Percentiles rank a stretch among this genome's conserved stretches.
phyloP scores from a whole-genome alignment of 306 rosid genomes.

The Prosopis cineraria region DNA sequence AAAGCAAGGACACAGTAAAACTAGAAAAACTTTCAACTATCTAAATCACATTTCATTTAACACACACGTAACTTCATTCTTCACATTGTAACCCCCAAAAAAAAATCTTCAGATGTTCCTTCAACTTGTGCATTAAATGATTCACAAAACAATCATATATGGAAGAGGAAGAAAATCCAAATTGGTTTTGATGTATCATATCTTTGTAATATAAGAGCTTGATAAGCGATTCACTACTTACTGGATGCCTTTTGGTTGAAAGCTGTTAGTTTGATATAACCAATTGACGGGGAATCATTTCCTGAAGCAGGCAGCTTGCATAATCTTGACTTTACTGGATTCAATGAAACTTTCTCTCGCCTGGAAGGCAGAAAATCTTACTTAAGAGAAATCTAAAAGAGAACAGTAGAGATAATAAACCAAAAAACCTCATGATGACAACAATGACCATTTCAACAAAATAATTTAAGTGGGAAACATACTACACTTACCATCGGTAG shows the following conservation, averaged over 20 bases:
- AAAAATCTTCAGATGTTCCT: neutral
- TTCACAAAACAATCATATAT: neutral
- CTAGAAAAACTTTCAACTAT: conserved; percentile 21
- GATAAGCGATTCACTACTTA: conserved; percentile 37
- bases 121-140: too few species aligned
- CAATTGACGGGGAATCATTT: conserved; percentile 67
- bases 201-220: neutral
- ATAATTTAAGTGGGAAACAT: conserved; percentile 19
- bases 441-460: neutral
- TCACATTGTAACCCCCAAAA: neutral
- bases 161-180: conserved; percentile 14
- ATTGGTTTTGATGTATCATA: conserved; percentile 5
- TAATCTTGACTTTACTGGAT: conserved; percentile 90
- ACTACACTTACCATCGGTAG: neutral
- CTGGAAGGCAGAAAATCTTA: conserved; percentile 49
- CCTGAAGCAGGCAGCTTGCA: conserved; percentile 76
- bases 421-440: conserved; percentile 6
- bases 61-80: neutral
- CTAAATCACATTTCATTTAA: neutral
- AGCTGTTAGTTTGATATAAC: conserved; percentile 85
- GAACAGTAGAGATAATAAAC: conserved; percentile 12
- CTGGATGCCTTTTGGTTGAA: conserved; percentile 92
- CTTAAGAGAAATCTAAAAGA: neutral
- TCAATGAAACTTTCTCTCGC: conserved; percentile 85
- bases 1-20: neutral